phyloP scores from a whole-genome alignment of 2,329 filamentous ascomycete genomes.

The Sodiomyces alkalinus region DNA sequence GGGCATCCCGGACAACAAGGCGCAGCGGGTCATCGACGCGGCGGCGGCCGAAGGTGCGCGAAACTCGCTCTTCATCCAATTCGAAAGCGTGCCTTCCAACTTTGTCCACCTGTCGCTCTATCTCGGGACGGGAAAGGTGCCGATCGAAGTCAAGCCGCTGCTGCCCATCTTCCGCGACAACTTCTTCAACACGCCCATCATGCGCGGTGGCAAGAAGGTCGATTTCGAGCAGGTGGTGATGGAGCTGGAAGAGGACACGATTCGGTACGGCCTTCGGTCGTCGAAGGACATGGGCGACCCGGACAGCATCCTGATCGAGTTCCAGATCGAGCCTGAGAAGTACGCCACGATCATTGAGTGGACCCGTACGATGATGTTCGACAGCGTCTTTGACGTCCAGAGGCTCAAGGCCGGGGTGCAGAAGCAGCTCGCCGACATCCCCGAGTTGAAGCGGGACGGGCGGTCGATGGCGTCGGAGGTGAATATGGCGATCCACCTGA shows the following conservation, averaged over 20 bases:
- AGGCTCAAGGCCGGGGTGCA: conserved; percentile 50
- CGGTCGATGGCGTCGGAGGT: conserved; percentile 48
- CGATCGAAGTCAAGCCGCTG: conserved; percentile 71
- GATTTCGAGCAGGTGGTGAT: conserved; percentile 88
- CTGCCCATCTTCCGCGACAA: conserved; percentile 75
- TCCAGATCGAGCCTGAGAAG: conserved; percentile 79
- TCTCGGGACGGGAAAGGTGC: conserved; percentile 62
- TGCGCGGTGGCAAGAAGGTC: conserved; percentile 57
- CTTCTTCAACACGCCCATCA: conserved; percentile 87
- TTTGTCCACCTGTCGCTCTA: conserved; percentile 79
- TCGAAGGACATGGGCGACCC: conserved; percentile 57
- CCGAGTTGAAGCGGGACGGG: conserved; percentile 80
- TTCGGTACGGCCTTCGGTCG: conserved; percentile 62
- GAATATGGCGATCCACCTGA: conserved; percentile 66
- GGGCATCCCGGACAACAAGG: conserved; percentile 49
- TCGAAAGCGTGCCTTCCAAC: conserved; percentile 83
- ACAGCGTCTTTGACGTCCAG: conserved; percentile 69
- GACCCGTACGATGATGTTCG: conserved; percentile 75
- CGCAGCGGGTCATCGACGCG: conserved; percentile 63
- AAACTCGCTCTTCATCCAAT: conserved; percentile 84
- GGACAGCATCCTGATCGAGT: conserved; percentile 67
- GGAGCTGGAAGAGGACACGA: conserved; percentile 79
- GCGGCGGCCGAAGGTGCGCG: conserved; percentile 37
- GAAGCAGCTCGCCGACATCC: conserved; percentile 81
- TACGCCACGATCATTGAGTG: conserved; percentile 71